Conservation (phyloP, 2,329 filamentous ascomycete genomes). For the Penicillium sp. region DNA sequence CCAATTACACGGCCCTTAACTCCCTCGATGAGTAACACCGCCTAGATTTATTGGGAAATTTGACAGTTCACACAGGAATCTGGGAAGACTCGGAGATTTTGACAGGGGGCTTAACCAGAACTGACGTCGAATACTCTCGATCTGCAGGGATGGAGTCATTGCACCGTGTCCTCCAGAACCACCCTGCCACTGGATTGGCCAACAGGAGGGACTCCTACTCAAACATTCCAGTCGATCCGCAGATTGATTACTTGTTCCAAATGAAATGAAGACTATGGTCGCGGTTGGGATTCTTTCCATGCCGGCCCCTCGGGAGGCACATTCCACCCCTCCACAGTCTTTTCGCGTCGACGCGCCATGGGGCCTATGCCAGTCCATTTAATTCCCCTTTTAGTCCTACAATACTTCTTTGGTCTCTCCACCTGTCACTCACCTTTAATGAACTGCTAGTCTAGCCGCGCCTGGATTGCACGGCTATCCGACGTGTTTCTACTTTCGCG, state of each 20-base stretch:
- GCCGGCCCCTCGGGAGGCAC: slow-evolving; percentile 20
- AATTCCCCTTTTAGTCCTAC: slow-evolving; percentile 19
- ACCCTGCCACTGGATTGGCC: slow-evolving; percentile 9
- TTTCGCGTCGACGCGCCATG: slow-evolving; percentile 26
- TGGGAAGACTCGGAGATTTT: slow-evolving; percentile 8
- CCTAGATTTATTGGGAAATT: background rate
- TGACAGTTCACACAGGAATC: slow-evolving; percentile 5
- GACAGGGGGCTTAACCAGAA: slow-evolving; percentile 12
- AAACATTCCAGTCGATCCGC: slow-evolving; percentile 18
- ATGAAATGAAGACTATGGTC: slow-evolving; percentile 1
- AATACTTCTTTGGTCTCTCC: background rate
- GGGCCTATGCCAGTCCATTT: slow-evolving; percentile 7
- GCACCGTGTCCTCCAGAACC: background rate
- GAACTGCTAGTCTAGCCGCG: slow-evolving; percentile 4
- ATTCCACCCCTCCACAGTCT: slow-evolving; percentile 28
- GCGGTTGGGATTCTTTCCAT: slow-evolving; percentile 23
- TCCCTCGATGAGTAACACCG: slow-evolving; percentile 10
- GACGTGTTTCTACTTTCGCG: slow-evolving; percentile 3
- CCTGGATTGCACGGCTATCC: slow-evolving; percentile 9
- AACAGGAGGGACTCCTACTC: background rate
- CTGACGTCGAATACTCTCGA: slow-evolving; percentile 10
- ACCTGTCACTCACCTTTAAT: slow-evolving; percentile 2
- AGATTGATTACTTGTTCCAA: background rate
- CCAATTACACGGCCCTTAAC: slow-evolving; percentile 4
- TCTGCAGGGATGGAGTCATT: slow-evolving; percentile 12